Base-by-base conservation (phyloP, 495 filamentous ascomycete species). In the Xylaria scruposa region DNA sequence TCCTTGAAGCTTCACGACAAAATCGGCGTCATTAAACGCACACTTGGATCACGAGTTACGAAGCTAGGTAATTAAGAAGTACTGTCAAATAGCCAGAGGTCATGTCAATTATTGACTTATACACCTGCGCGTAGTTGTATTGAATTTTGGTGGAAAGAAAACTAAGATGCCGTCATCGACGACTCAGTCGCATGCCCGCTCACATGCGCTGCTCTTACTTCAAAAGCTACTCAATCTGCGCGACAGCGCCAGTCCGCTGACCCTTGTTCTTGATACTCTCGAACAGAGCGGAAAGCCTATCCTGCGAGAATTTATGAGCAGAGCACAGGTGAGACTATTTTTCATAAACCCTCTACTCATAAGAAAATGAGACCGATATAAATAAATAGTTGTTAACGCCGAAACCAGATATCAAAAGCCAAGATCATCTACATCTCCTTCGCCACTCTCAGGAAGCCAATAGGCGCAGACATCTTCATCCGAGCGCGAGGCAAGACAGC, bases 121-220 rank as follows among this genome's bases (percentile, higher is more conserved):
- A 31, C 10, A 13, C 38, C 12, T 31, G 2, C 26, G 4, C 26
- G 29, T 3, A 29, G 2, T 13, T 26, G 53, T 31, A 62, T 70
- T 9, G n/a, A 63, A 19, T 17, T 62, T 42, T 29, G 8, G 36
- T 13, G 60, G 4, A 5, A 63, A 17, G 40, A 13, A 19, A 40
- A 46, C 24, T 26, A 73, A 7, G 26, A 88, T 88, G 86, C 79
- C 86, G 38, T 84, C 85, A 4, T 83, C 85, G 4, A 78, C 83
- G 21, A 78, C 91, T 44, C 79, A 91, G 53, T 87, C 89, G 31
- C 92, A 96, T 76, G 88, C 92, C 8, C 88, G 94, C 59, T 92
- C 93, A 31, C 95, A 98, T 81, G 95, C 94, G 81, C 80, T 97
- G 58, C 89, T 97, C 7, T 83, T 97, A 1, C 90, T 98, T 49